Evolutionary conservation across 768 basidiomycete genomes (phyloP), one percentile per base, ranked within the genome.

Genomic region (Daedaleopsis nitida): DNA sequence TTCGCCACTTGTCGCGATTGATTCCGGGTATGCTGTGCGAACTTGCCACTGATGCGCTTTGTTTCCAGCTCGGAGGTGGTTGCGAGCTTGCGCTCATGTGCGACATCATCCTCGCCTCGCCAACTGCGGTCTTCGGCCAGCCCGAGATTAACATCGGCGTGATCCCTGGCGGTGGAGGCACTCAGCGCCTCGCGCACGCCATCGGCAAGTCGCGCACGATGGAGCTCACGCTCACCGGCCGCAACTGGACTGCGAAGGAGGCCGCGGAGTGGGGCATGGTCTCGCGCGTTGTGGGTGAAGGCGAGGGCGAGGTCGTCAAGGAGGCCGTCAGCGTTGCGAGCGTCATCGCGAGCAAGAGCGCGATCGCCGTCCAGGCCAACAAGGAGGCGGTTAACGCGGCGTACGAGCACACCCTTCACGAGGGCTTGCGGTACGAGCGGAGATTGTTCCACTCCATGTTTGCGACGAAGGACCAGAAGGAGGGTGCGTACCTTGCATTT

Each of bases 361-460:
- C 83, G 61, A 75, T 98, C 55, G 88, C 92, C 23, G 88, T 92
- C 16, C 86, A 90, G 72, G 94, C 94, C 34, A 87, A 80, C 37
- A 98, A 99, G 77, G 96, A 98, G 75, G 92, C 91, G 3, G 92
- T 98, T 66, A 96, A 97, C 73, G 90, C 87, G 48, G 96, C 94
- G 21, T 90, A 87, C 66, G 94, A 99, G 68, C 73, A 93, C 65
- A 81, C 84, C 7, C 81, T 99, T 48, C 76, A 82, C 5, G 91
- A 97, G 69, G 97, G 96, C 0, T 73, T 98, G 66, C 81, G 86
- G 60, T 88, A 94, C 65, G 97, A 98, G 76, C 82, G 94, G 62
- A 81, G 94, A 63, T 77, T 95, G 45, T 98, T 98, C 88, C 91
- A 98, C 66, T 81, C 86, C 43, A 76, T 95, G 60, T 98, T 99